These are phyloP conservation scores for Uronychia binucleata DNA, from an alignment of 73 alveolate species.

Conservation along the genomic window DNA sequence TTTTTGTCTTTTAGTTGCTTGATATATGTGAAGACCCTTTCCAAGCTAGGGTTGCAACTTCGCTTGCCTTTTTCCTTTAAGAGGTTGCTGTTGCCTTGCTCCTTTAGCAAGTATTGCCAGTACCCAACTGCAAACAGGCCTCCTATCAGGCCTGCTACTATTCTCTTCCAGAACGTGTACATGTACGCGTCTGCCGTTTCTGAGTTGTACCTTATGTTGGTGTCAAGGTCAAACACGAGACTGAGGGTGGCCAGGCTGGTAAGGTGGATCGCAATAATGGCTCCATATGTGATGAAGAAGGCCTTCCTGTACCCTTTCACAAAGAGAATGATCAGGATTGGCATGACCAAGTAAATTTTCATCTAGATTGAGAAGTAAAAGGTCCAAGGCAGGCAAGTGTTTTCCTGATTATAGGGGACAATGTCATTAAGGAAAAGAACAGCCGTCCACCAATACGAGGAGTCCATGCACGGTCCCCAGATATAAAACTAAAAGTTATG, in stretches of 20 bases:
- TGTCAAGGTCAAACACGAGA: neutral
- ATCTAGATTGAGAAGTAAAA: neutral
- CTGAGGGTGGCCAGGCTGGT: neutral
- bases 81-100: neutral
- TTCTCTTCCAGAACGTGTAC: neutral
- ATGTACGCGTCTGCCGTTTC: neutral
- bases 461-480: neutral
- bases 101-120: neutral
- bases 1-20: too few relatives aligned
- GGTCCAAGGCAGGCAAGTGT: neutral
- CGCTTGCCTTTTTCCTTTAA: neutral
- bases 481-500: neutral
- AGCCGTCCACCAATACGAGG: neutral
- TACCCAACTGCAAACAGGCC: neutral
- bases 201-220: neutral
- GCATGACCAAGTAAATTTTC: neutral
- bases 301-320: neutral
- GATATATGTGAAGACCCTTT: neutral
- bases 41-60: neutral
- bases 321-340: neutral
- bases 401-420: neutral
- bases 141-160: neutral
- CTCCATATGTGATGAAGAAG: neutral
- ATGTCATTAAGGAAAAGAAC: neutral
- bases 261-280: neutral